Base-by-base conservation (phyloP, 73 alveolate species). In the Vitrella brassicaformis region DNA sequence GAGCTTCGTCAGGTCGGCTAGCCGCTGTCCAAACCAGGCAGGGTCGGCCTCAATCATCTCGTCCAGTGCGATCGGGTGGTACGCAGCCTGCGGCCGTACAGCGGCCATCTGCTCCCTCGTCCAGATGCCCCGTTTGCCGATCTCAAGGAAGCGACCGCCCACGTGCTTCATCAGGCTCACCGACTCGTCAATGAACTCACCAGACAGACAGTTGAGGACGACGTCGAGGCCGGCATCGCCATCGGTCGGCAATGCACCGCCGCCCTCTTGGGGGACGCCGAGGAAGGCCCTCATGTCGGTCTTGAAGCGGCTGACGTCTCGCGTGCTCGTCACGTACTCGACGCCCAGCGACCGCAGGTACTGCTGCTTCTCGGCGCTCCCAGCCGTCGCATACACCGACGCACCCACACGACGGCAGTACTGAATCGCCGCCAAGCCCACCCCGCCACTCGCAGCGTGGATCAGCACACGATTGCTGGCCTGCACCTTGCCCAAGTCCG, bases 101-200 rank as follows among this genome's bases (percentile, higher is more conserved):
- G n/a, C 29, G 29, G 68, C 18, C 68, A 56, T 56, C n/a, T 77
- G 77, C 70, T 77, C 71, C 28, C 68, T 75, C 47, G 72, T 47
- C 84, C 84, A 77, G 27, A 77, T 77, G 47, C 84, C 84, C 0
- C 84, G 66, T 78, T 77, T 77, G 72, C 84, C 84, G 30, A 77
- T 69, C 84, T 77, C 84, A 27, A 77, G 31, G 73, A 77, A 77
- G 25, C 84, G 84, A 28, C 84, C 84, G 0, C 78, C 78, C 30
- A 31, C 32, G 68, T 66, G n/a, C n/a, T n/a, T 64, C 64, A 77
- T 67, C 73, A 77, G 26, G 26, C 72, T 78, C 77, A 77, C 26
- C 25, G 84, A 77, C 18, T 72, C 77, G 67, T 71, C 47, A 47
- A 77, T 77, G 78, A 39, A 69, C 67, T 77, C 84, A 30, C 68